A percentile compares a stretch with the other conserved stretches of the same genome.
Conservation (phyloP, 2,329 filamentous ascomycete genomes). For the Rhynchosporium secalis region DNA sequence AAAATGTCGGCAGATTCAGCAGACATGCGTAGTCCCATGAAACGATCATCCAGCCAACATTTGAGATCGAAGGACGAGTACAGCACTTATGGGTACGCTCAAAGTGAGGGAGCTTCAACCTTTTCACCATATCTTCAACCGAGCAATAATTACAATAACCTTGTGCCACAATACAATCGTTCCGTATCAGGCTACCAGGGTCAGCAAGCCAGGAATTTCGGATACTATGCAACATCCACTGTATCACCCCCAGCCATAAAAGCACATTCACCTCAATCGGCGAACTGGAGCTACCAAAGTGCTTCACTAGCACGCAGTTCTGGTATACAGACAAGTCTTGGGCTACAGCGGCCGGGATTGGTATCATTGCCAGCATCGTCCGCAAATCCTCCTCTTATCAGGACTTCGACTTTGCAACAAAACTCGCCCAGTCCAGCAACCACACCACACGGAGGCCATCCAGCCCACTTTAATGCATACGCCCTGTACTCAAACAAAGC, state of each 20-base stretch:
- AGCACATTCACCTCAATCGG: conserved; percentile 49
- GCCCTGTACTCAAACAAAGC: conserved; percentile 81
- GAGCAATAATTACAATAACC: conserved; percentile 46
- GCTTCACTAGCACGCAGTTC: conserved; percentile 45
- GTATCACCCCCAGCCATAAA: conserved; percentile 46
- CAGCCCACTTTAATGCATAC: conserved; percentile 46
- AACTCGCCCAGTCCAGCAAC: conserved; percentile 47
- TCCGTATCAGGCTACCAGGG: conserved; percentile 39
- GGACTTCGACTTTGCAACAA: conserved; percentile 66
- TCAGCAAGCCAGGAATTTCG: conserved; percentile 44
- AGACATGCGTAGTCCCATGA: conserved; percentile 49
- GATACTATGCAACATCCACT: conserved; percentile 45
- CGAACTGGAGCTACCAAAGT: conserved; percentile 48
- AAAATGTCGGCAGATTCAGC: conserved; percentile 54
- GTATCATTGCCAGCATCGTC: conserved; percentile 29
- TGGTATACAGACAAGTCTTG: conserved; percentile 41
- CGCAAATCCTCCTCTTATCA: conserved; percentile 61
- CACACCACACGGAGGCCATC: conserved; percentile 44
- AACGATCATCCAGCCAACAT: conserved; percentile 49
- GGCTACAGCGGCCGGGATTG: conserved; percentile 27
- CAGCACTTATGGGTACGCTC: conserved; percentile 58
- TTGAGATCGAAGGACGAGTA: conserved; percentile 49
- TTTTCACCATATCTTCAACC: conserved; percentile 53
- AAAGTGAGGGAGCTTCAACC: conserved; percentile 46
- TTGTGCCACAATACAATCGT: conserved; percentile 42